Base-by-base conservation (phyloP, 2,329 filamentous ascomycete species). In the Cytospora paraplurivora region DNA sequence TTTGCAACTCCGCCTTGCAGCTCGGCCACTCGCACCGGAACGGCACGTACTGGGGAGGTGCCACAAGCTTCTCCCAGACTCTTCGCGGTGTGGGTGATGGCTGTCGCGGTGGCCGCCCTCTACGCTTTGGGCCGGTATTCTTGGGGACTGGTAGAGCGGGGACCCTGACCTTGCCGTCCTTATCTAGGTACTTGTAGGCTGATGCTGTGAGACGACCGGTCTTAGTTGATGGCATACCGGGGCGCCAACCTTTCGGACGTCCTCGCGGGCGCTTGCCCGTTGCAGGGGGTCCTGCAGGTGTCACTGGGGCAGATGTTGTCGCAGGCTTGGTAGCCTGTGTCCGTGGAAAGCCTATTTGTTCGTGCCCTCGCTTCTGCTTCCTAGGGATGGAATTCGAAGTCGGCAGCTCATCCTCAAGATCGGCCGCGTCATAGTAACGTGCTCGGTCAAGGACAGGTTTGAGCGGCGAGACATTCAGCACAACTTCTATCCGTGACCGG, bases 1-100 rank as follows among this genome's bases (percentile, higher is more conserved):
- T 89, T 57, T 88, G 85, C 53, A 89, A 75, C 72, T 88, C 83
- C 4, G 86, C 86, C 35, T 77, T 79, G 69, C 86, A 89, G 0
- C 76, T 76, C 27, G 74, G 67, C 86, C 86, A 89, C 71, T 88
- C 84, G 72, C 86, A 89, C 11, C 79, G 64, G 69, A 85, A 89
- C 1, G 77, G 72, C n/a, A 79, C 62, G 68, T 82, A 87, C 5
- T 73, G 73, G 7, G 82, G 78, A 38, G 64, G 56, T 34, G 37
- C 53, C 27, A 77, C 70, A 27, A 79, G 71, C 21, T 67, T 69
- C 34, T 73, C 70, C 35, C 50, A 67, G 44, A 67, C 49, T 33
- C 19, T 47, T 41, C 62, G 41, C n/a, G 65, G 59, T 56, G 65
- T 67, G 33, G 51, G 68, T 56, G 63, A 52, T n/a, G 53, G 64